Conservation (phyloP, 768 basidiomycete species). For the Chlorophyllum brunneum region DNA sequence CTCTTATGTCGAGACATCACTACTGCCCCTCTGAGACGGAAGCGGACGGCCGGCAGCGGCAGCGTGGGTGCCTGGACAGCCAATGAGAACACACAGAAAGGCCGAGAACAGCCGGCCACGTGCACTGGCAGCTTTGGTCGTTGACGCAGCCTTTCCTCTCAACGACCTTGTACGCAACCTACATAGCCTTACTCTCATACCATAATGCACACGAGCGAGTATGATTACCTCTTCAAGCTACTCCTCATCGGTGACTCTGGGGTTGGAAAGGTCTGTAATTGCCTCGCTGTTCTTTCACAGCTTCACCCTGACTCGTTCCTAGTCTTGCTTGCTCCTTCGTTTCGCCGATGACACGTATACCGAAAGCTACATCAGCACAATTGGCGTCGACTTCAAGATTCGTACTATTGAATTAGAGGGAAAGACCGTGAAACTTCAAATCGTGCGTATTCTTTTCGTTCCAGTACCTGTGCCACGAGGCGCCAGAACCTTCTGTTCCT, state of each 20-base stretch:
- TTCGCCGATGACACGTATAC: conserved; percentile 98
- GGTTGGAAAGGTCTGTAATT: conserved; percentile 75
- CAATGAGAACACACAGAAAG: conserved; percentile 8
- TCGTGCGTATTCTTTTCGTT: conserved; percentile 60
- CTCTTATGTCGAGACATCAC: background rate
- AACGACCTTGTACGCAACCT: conserved; percentile 29
- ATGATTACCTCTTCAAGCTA: conserved; percentile 95
- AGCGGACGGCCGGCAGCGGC: background rate
- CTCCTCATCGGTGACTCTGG: conserved; percentile 95
- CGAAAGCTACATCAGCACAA: conserved; percentile 95
- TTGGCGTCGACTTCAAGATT: conserved; percentile 99
- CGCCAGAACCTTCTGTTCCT: background rate
- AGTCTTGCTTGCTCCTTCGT: conserved; percentile 91
- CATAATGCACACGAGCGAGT: conserved; percentile 87
- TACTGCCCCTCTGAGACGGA: background rate
- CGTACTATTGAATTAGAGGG: conserved; percentile 98
- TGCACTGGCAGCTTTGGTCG: conserved; percentile 28
- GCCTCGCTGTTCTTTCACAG: conserved; percentile 21
- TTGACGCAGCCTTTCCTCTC: conserved; percentile 32
- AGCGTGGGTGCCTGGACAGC: background rate
- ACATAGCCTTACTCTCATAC: conserved; percentile 21
- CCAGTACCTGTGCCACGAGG: conserved; percentile 11
- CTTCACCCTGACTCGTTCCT: conserved; percentile 21
- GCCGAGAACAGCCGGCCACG: conserved; percentile 22
- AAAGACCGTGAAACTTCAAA: conserved; percentile 97